Conservation (phyloP, 345 rosid species). For the Fremontodendron californicum region DNA sequence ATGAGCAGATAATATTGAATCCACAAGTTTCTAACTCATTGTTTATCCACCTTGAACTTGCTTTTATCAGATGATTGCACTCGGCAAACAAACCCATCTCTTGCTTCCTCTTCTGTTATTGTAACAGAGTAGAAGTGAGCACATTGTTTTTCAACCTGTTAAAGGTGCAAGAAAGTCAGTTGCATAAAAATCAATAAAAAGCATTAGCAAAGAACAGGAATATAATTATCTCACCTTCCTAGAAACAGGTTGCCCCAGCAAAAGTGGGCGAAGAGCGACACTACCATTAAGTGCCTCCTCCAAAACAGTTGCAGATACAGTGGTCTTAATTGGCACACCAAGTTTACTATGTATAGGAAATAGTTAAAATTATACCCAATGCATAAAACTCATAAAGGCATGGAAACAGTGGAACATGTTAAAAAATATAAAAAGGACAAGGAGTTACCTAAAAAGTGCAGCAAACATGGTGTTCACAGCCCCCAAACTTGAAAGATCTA, state of each 20-base stretch:
- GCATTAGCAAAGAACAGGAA: constrained; percentile 17
- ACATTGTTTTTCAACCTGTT: constrained; percentile 97
- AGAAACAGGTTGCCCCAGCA: constrained; percentile 57
- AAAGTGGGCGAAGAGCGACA: constrained; percentile 61
- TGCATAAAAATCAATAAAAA: constrained; percentile 11
- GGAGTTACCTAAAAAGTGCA: constrained; percentile 76
- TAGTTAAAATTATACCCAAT: constrained; percentile 4
- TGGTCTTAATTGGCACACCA: constrained; percentile 98
- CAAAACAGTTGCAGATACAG: constrained; percentile 87
- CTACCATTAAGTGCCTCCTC: constrained; percentile 94
- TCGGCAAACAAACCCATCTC: constrained; percentile 80
- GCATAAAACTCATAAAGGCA: not conserved
- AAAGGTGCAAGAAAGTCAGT: constrained; percentile 25
- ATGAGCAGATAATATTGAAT: not conserved
- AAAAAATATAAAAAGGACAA: not conserved
- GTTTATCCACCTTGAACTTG: constrained; percentile 81
- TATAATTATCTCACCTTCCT: constrained; percentile 57
- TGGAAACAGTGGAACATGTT: not conserved
- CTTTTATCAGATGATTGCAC: constrained; percentile 94
- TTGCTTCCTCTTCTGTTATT: constrained; percentile 87
- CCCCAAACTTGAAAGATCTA: constrained; percentile 96
- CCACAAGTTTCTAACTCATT: constrained; percentile 12
- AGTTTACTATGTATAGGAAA: constrained; percentile 58
- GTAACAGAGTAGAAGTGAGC: constrained; percentile 93
- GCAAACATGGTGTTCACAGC: constrained; percentile 97